A percentile compares a stretch with the other conserved stretches of the same genome.
These are phyloP conservation scores for Akebia trifoliata DNA, from an alignment of 164 flowering plant species.

Conservation along the genomic window DNA sequence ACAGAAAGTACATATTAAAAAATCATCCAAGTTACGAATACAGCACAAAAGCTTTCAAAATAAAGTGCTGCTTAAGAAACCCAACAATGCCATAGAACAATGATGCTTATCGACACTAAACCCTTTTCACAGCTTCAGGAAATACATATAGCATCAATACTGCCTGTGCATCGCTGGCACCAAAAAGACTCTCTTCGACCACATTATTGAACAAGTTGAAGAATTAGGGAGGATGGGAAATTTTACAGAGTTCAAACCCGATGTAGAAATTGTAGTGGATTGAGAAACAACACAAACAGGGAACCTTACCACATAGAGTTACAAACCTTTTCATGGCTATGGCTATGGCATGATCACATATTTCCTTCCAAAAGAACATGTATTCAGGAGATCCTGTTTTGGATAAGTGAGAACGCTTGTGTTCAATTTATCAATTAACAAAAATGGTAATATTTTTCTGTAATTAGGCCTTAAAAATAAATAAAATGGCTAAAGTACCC, in stretches of 20 bases:
- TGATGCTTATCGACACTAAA: not conserved
- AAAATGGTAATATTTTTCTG: no score
- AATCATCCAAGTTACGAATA: no score
- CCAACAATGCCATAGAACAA: not conserved
- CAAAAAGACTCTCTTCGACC: conserved; percentile 76
- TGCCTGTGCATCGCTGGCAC: conserved; percentile 93
- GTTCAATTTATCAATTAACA: not conserved
- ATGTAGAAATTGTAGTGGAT: conserved; percentile 26
- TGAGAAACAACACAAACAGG: conserved; percentile 15
- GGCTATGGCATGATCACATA: no score
- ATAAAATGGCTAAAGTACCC: no score
- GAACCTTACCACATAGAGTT: conserved; percentile 8
- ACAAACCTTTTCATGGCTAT: not conserved
- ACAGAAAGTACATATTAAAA: no score
- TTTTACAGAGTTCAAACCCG: conserved; percentile 48
- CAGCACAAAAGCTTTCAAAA: not conserved
- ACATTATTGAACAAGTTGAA: conserved; percentile 72
- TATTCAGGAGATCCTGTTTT: not conserved
- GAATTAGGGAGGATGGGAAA: conserved; percentile 64
- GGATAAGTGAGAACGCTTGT: not conserved
- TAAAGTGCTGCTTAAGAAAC: not conserved
- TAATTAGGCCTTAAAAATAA: no score
- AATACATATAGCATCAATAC: conserved; percentile 18
- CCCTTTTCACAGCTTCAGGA: not conserved
- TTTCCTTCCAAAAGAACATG: not conserved